Evolutionary conservation across 495 filamentous ascomycete species (phyloP).

Genomic region (Trichodelitschia bisporula): DNA sequence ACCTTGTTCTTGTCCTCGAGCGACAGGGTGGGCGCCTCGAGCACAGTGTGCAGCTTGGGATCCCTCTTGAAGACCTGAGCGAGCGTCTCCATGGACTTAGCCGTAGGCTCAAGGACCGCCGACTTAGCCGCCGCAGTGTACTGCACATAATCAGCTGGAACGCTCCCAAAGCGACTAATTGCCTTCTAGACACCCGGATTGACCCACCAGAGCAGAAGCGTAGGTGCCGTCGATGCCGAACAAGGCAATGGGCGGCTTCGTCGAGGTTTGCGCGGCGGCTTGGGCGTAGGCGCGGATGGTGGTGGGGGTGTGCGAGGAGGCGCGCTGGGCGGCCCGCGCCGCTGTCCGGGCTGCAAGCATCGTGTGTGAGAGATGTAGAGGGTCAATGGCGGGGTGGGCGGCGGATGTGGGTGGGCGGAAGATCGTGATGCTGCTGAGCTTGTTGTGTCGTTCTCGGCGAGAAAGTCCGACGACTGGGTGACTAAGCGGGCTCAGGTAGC

Average conservation of each 20-base stretch:
- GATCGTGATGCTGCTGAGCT: too few relatives aligned
- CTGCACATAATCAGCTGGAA: too few relatives aligned
- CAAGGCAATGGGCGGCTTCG: constrained; percentile 65
- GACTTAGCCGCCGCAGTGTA: constrained; percentile 89
- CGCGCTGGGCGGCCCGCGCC: constrained; percentile 29
- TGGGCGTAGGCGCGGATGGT: constrained; percentile 36
- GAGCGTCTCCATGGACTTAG: constrained; percentile 49
- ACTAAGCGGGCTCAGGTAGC: too few relatives aligned
- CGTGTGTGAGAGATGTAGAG: too few relatives aligned
- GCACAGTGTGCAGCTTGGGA: constrained; percentile 46
- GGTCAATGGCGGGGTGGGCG: too few relatives aligned
- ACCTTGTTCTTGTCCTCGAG: constrained; percentile 59
- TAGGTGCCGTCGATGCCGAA: constrained; percentile 96
- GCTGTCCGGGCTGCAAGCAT: constrained; percentile 40
- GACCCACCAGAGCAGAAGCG: constrained; percentile 82
- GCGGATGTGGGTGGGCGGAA: too few relatives aligned
- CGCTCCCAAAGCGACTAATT: background rate
- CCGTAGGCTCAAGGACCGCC: constrained; percentile 53
- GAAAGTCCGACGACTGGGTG: too few relatives aligned
- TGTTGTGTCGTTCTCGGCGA: too few relatives aligned
- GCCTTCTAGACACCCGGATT: background rate
- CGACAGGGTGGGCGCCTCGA: constrained; percentile 57
- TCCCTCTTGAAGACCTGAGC: constrained; percentile 52
- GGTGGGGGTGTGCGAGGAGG: constrained; percentile 23
- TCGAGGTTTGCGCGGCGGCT: constrained; percentile 24